phyloP scores from a whole-genome alignment of 345 rosid species.

The Hypericum androsaemum region DNA sequence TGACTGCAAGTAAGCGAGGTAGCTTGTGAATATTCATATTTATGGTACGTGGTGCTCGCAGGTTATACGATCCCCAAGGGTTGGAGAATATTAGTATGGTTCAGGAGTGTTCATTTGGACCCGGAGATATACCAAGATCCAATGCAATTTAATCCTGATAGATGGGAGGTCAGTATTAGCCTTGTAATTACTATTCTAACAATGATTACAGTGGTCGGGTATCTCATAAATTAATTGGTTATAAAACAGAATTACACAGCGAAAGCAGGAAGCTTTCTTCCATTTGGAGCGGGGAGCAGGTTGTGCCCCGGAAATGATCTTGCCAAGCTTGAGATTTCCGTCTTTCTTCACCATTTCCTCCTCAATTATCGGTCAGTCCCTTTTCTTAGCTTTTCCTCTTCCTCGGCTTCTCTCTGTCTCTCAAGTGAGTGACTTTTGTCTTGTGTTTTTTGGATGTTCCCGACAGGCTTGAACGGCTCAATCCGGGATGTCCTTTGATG shows the following conservation, averaged over 20 bases:
- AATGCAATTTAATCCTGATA: slow-evolving; percentile 56
- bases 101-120: slow-evolving; percentile 59
- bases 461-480: slow-evolving; percentile 14
- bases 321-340: slow-evolving; percentile 69
- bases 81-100: slow-evolving; percentile 82
- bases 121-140: slow-evolving; percentile 58
- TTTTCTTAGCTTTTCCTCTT: not conserved
- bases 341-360: slow-evolving; percentile 74
- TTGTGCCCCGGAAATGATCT: slow-evolving; percentile 88
- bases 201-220: not conserved
- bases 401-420: too few species aligned
- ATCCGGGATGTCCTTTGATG: slow-evolving; percentile 1
- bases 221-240: not conserved
- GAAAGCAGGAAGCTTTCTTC: slow-evolving; percentile 66
- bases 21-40: not conserved
- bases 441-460: too few species aligned
- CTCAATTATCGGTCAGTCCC: slow-evolving; percentile 45
- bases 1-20: not conserved
- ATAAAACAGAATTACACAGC: slow-evolving; percentile 33
- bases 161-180: slow-evolving; percentile 70
- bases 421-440: too few species aligned
- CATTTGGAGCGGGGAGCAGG: slow-evolving; percentile 77
- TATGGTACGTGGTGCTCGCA: slow-evolving; percentile 15
- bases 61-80: slow-evolving; percentile 80
- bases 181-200: not conserved